Conservation (phyloP, 805 yeast genomes). For the Candida nanaspora region DNA sequence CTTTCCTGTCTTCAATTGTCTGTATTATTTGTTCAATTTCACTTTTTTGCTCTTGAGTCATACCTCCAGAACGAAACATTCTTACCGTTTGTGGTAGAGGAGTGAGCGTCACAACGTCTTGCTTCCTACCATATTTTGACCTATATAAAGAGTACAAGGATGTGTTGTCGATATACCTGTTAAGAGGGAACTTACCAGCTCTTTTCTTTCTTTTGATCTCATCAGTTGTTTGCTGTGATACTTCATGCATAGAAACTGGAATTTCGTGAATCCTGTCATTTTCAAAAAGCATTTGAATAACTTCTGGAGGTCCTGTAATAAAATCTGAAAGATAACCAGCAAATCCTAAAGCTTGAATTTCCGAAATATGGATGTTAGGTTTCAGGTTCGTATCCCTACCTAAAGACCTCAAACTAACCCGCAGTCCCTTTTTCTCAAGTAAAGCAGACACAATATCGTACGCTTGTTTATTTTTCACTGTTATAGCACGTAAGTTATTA, state of each 20-base stretch:
- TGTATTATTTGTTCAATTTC: slow-evolving; percentile 12
- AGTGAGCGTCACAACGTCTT: too few relatives aligned
- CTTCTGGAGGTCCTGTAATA: slow-evolving; percentile 64
- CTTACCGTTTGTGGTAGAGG: too few relatives aligned
- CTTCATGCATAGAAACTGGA: slow-evolving; percentile 52
- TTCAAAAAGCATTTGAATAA: slow-evolving; percentile 65
- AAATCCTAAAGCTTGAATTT: too few relatives aligned
- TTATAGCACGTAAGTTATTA: slow-evolving; percentile 52
- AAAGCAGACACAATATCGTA: slow-evolving; percentile 37
- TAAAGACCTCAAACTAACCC: slow-evolving; percentile 52
- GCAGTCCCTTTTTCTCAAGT: slow-evolving; percentile 29
- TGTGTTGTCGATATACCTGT: slow-evolving; percentile 55
- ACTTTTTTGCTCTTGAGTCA: slow-evolving; percentile 18
- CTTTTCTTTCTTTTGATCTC: slow-evolving; percentile 24
- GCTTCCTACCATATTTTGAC: slow-evolving; percentile 61
- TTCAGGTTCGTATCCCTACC: slow-evolving; percentile 8
- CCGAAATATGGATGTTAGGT: too few relatives aligned
- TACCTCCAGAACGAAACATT: too few relatives aligned
- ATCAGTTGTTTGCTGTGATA: slow-evolving; percentile 32
- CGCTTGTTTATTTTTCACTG: slow-evolving; percentile 47
- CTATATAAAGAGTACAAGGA: slow-evolving; percentile 40
- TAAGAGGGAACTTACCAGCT: slow-evolving; percentile 39
- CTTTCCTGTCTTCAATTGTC: slow-evolving; percentile 3
- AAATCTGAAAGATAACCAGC: slow-evolving; percentile 74
- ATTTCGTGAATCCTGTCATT: slow-evolving; percentile 41